Percentiles rank a stretch among this genome's conserved stretches.
Conservation (phyloP, 306 rosid species). For the Fagus sylvatica region DNA sequence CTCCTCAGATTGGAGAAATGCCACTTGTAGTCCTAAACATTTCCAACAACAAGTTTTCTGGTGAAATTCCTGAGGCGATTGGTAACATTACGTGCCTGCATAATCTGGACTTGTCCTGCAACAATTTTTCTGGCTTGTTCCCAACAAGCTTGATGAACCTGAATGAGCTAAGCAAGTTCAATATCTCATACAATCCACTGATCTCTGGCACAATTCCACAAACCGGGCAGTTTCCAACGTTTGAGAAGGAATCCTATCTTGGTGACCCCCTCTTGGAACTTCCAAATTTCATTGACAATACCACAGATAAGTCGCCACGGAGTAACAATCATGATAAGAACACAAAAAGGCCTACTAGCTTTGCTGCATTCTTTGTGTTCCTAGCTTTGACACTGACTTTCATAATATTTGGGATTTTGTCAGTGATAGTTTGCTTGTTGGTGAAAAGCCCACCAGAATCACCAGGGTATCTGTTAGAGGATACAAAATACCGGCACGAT, state of each 20-base stretch:
- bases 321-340: constrained; percentile 1
- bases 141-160: constrained; percentile 64
- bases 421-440: constrained; percentile 44
- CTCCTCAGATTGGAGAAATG: constrained; percentile 52
- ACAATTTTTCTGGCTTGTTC: constrained; percentile 76
- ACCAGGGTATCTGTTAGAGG: constrained; percentile 43
- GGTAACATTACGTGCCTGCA: constrained; percentile 59
- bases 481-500: constrained; percentile 39
- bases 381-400: constrained; percentile 46
- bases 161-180: constrained; percentile 76
- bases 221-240: constrained; percentile 70
- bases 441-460: constrained; percentile 45
- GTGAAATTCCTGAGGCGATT: constrained; percentile 65
- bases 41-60: constrained; percentile 65
- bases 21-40: constrained; percentile 69
- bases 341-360: constrained; percentile 23
- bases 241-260: constrained; percentile 59
- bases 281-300: constrained; percentile 50
- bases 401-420: constrained; percentile 45
- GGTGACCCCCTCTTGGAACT: constrained; percentile 68
- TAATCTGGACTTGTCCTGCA: constrained; percentile 78
- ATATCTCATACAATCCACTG: constrained; percentile 79
- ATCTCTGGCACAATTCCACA: constrained; percentile 60
- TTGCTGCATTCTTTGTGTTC: constrained; percentile 40
- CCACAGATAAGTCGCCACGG: background rate